Evolutionary conservation across 2,329 filamentous ascomycete genomes (phyloP).

Genomic region (Daldinia eschscholtzii): DNA sequence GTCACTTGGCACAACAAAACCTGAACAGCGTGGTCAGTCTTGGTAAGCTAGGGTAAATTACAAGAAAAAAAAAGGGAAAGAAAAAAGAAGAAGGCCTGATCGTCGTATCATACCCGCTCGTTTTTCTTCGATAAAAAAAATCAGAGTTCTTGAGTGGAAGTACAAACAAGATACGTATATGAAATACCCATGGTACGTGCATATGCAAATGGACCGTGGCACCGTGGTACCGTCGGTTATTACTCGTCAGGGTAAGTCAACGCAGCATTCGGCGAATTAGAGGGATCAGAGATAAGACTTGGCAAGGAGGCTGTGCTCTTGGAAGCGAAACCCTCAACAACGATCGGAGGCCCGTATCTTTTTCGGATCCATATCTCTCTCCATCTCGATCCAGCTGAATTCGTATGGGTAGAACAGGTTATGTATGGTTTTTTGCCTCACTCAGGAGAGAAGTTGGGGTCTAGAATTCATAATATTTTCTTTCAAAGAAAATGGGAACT

Average conservation of each 20-base stretch:
- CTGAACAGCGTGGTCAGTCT: conserved; percentile 36
- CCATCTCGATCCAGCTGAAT: conserved; percentile 14
- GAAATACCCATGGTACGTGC: neutral
- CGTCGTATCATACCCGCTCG: conserved; percentile 34
- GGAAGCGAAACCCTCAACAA: conserved; percentile 16
- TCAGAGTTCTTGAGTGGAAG: neutral
- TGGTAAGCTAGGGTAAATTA: conserved; percentile 36
- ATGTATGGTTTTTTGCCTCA: neutral
- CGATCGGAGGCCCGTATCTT: conserved; percentile 2
- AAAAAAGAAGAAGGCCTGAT: conserved; percentile 31
- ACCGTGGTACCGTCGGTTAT: conserved; percentile 32
- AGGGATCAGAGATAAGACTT: conserved; percentile 22
- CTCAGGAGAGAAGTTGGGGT: conserved; percentile 1
- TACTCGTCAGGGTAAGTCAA: conserved; percentile 37
- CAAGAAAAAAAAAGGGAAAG: conserved; percentile 5
- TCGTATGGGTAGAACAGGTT: neutral
- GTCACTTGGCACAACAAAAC: conserved; percentile 36
- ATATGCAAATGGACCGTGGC: conserved; percentile 24
- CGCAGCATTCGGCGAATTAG: conserved; percentile 38
- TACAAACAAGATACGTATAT: conserved; percentile 3
- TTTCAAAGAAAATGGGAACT: neutral
- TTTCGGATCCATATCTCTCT: conserved; percentile 20
- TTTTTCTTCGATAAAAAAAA: conserved; percentile 2
- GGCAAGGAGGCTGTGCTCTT: conserved; percentile 49
- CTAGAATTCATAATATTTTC: neutral